These are phyloP conservation scores for Podospora pseudocomata DNA, from an alignment of 495 filamentous ascomycete genomes.

Conservation along the genomic window DNA sequence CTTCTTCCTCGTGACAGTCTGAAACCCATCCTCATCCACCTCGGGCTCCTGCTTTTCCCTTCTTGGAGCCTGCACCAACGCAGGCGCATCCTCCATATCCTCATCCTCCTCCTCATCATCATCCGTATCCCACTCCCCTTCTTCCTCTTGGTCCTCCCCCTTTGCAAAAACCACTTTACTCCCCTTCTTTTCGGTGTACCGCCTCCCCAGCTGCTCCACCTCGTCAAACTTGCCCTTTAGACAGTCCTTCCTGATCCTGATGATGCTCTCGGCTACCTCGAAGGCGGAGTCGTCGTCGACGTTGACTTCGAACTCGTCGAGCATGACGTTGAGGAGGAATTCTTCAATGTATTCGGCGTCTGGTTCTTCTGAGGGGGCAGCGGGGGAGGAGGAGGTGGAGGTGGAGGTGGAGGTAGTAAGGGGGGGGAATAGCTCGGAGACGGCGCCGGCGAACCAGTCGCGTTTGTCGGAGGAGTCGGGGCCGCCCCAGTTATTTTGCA, in stretches of 20 bases:
- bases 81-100: conserved; percentile 73
- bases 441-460: conserved; percentile 89
- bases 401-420: conserved; percentile 4
- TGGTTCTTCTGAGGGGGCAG: conserved; percentile 49
- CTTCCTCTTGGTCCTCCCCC: conserved; percentile 57
- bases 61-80: conserved; percentile 50
- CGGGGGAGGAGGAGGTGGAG: background rate
- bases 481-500: conserved; percentile 85
- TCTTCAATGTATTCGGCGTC: conserved; percentile 81
- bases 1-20: conserved; percentile 77
- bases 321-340: conserved; percentile 81
- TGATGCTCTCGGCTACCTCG: conserved; percentile 67
- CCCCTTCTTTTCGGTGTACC: conserved; percentile 58
- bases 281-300: conserved; percentile 84
- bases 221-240: conserved; percentile 60
- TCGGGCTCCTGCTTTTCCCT: conserved; percentile 68
- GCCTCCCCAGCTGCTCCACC: conserved; percentile 64
- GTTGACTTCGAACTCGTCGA: conserved; percentile 89
- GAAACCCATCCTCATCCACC: conserved; percentile 92
- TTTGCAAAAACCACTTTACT: conserved; percentile 56
- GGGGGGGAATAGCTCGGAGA: conserved; percentile 70
- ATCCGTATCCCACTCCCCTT: conserved; percentile 54
- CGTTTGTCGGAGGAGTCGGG: conserved; percentile 81
- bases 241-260: conserved; percentile 60
- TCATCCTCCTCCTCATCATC: conserved; percentile 57